Conservation (phyloP, 345 rosid species). For the Euphorbia tirucalli region DNA sequence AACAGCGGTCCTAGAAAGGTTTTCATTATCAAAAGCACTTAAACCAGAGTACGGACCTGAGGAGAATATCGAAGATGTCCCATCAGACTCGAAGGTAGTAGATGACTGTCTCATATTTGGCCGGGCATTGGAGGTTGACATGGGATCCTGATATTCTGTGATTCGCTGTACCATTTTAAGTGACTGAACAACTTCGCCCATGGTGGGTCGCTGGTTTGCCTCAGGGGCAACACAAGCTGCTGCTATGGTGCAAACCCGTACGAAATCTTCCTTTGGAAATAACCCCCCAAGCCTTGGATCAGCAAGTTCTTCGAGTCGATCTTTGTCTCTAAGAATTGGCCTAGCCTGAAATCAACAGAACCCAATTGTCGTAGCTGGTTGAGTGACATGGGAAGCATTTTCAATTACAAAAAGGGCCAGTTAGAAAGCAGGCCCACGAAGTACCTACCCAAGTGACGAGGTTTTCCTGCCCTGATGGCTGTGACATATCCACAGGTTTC, state of each 20-base stretch:
- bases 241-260: conserved; percentile 91
- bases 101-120: conserved; percentile 83
- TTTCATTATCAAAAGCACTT: conserved; percentile 72
- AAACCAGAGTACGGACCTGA: conserved; percentile 94
- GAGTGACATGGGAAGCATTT: background rate
- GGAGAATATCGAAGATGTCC: conserved; percentile 91
- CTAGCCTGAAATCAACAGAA: conserved; percentile 62
- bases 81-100: conserved; percentile 89
- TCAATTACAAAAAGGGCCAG: background rate
- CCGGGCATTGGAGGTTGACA: conserved; percentile 41
- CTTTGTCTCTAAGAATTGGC: conserved; percentile 95
- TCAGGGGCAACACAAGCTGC: conserved; percentile 98
- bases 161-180: conserved; percentile 95
- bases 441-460: conserved; percentile 94
- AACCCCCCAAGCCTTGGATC: conserved; percentile 76
- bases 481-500: conserved; percentile 97
- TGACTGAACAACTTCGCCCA: conserved; percentile 99
- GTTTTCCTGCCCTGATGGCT: conserved; percentile 96
- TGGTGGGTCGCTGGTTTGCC: conserved; percentile 90
- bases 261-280: conserved; percentile 88
- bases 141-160: conserved; percentile 69
- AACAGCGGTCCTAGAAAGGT: conserved; percentile 68
- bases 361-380: conserved; percentile 5
- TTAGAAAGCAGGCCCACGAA: background rate
- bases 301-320: conserved; percentile 79